Conservation (phyloP, 345 rosid genomes). For the Arabidopsis suecica region DNA sequence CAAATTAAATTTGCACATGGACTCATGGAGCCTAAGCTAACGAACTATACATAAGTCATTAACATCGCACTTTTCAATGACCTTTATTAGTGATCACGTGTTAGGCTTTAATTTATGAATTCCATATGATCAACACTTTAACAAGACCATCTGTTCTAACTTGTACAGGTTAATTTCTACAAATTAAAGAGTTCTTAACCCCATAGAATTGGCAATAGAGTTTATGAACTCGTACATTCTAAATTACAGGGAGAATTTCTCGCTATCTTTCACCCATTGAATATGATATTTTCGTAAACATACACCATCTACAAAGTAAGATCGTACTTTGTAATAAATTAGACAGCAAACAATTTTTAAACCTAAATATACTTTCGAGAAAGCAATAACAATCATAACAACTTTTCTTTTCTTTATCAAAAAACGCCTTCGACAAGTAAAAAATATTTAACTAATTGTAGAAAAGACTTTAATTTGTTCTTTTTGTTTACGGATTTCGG, state of each 20-base stretch:
- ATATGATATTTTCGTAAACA: no score
- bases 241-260: background rate
- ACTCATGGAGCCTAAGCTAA: no score
- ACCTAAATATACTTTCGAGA: no score
- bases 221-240: background rate
- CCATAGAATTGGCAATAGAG: background rate
- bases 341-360: background rate
- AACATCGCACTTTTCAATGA: background rate
- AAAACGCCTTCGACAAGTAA: no score
- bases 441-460: background rate
- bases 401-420: background rate
- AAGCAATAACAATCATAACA: background rate
- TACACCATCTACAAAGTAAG: no score
- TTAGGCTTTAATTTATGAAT: background rate
- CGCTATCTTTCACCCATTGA: background rate
- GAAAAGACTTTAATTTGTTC: constrained; percentile 13
- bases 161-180: background rate
- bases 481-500: background rate
- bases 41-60: background rate
- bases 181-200: background rate
- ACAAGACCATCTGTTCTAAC: background rate
- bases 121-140: background rate
- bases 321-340: background rate
- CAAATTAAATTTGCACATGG: background rate
- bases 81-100: background rate